A percentile compares a stretch with the other conserved stretches of the same genome.
Evolutionary conservation across 129 eudicot genomes (phyloP).

Genomic region (Chrysanthemum lavandulifolium): DNA sequence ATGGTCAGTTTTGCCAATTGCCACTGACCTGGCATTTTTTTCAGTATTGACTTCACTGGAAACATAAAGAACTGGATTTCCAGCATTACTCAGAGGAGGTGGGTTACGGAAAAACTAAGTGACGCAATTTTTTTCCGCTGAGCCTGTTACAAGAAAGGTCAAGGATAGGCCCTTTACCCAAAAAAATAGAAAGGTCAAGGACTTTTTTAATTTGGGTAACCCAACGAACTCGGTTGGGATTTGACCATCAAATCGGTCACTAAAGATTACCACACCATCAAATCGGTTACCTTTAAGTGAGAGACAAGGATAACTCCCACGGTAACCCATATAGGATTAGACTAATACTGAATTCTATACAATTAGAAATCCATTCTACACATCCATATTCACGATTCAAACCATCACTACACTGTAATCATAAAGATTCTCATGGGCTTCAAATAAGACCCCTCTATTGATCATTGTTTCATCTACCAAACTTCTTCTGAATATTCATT

Average conservation of each 20-base stretch:
- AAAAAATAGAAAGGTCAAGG: too few relatives aligned
- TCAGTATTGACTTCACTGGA: constrained; percentile 43
- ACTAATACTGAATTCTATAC: too few relatives aligned
- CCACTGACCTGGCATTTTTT: constrained; percentile 39
- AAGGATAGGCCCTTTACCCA: too few relatives aligned
- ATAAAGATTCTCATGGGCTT: too few relatives aligned
- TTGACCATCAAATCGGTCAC: constrained; percentile 61
- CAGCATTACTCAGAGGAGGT: constrained; percentile 56
- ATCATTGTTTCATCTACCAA: too few relatives aligned
- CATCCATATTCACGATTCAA: too few relatives aligned
- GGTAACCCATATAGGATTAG: too few relatives aligned
- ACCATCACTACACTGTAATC: too few relatives aligned
- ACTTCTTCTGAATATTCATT: too few relatives aligned
- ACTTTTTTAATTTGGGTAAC: constrained; percentile 60
- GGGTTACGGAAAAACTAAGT: constrained; percentile 71
- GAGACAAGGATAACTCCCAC: too few relatives aligned
- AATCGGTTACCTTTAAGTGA: constrained; percentile 34
- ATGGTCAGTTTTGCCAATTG: constrained; percentile 69
- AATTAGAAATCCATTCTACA: too few relatives aligned
- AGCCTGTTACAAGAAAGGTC: constrained; percentile 84
- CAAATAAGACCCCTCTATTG: too few relatives aligned
- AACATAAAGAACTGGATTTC: constrained; percentile 55
- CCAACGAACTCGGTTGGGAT: constrained; percentile 70
- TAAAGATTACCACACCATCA: constrained; percentile 74
- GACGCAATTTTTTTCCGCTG: constrained; percentile 62